Evolutionary conservation across 345 rosid genomes (phyloP).

Genomic region (Nasturtium officinale): DNA sequence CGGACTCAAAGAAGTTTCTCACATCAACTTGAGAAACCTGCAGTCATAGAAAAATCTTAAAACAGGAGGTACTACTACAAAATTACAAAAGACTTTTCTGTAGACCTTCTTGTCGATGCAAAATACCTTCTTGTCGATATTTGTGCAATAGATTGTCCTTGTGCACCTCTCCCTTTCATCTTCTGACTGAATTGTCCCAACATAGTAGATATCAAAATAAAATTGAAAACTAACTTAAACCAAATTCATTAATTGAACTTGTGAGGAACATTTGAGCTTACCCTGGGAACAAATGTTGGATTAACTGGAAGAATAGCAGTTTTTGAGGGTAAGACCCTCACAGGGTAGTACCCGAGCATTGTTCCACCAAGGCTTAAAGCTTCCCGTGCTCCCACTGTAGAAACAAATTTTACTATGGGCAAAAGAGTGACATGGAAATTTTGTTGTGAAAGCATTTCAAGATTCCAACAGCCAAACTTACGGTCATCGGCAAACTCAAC

Average conservation of each 20-base stretch:
- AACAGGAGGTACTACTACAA: neutral
- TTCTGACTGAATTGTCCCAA: constrained; percentile 69
- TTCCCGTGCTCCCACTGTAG: constrained; percentile 70
- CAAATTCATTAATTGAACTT: constrained; percentile 4
- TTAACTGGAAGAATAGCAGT: constrained; percentile 97
- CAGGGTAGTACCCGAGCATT: constrained; percentile 82
- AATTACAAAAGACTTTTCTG: neutral
- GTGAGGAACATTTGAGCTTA: constrained; percentile 36
- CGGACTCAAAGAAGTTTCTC: constrained; percentile 71
- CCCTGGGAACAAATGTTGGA: constrained; percentile 92
- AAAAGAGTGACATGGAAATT: constrained; percentile 3
- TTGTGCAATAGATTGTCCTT: constrained; percentile 92
- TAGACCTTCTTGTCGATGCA: too few relatives aligned
- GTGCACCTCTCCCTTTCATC: constrained; percentile 95
- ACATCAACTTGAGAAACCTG: constrained; percentile 86
- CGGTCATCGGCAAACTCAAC: constrained; percentile 90
- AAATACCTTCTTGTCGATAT: constrained; percentile 87
- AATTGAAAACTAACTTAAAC: constrained; percentile 13
- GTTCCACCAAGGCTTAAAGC: constrained; percentile 85
- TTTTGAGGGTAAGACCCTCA: constrained; percentile 89
- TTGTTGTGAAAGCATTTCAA: neutral
- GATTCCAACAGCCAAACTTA: constrained; percentile 45
- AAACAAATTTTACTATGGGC: constrained; percentile 22
- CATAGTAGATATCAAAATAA: constrained; percentile 5
- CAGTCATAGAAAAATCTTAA: neutral